Percentiles rank a stretch among this genome's conserved stretches.
phyloP scores from a whole-genome alignment of 2,329 filamentous ascomycete genomes.

The Pseudogymnoascus sp. region DNA sequence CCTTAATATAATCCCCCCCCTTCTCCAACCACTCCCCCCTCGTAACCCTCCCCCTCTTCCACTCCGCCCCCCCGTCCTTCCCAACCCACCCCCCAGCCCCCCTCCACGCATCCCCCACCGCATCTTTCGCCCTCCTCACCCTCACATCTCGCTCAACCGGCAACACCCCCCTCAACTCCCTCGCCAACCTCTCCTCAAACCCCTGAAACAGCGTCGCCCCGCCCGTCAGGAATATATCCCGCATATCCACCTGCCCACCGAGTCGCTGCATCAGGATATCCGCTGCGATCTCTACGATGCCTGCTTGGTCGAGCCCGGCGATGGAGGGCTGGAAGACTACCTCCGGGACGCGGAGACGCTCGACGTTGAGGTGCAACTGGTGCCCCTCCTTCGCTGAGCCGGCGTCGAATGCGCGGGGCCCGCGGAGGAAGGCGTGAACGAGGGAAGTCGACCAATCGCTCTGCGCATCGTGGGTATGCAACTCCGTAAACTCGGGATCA shows the following conservation, averaged over 20 bases:
- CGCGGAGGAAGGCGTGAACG: conserved; percentile 81
- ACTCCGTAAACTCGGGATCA: conserved; percentile 82
- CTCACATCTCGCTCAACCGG: conserved; percentile 58
- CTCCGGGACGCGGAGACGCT: conserved; percentile 89
- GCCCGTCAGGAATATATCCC: conserved; percentile 89
- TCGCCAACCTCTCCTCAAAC: conserved; percentile 73
- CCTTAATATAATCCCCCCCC: conserved; percentile 89
- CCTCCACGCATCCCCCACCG: conserved; percentile 82
- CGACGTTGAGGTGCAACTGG: conserved; percentile 92
- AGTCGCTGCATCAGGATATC: conserved; percentile 78
- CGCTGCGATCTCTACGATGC: conserved; percentile 82
- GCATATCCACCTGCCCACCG: conserved; percentile 46
- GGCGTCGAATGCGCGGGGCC: conserved; percentile 75
- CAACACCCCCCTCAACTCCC: conserved; percentile 64
- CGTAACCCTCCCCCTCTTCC: conserved; percentile 59
- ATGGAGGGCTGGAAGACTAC: conserved; percentile 89
- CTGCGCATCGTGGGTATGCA: conserved; percentile 85
- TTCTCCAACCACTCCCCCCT: conserved; percentile 84
- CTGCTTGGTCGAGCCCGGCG: conserved; percentile 86
- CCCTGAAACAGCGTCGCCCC: conserved; percentile 79
- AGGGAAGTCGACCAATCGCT: conserved; percentile 91
- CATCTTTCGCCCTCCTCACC: conserved; percentile 66
- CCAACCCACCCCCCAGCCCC: conserved; percentile 80
- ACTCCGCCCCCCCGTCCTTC: conserved; percentile 39
- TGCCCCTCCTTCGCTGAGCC: conserved; percentile 71